Base-by-base conservation (phyloP, 2,329 filamentous ascomycete species). In the Phaeosphaeriaceae sp. region DNA sequence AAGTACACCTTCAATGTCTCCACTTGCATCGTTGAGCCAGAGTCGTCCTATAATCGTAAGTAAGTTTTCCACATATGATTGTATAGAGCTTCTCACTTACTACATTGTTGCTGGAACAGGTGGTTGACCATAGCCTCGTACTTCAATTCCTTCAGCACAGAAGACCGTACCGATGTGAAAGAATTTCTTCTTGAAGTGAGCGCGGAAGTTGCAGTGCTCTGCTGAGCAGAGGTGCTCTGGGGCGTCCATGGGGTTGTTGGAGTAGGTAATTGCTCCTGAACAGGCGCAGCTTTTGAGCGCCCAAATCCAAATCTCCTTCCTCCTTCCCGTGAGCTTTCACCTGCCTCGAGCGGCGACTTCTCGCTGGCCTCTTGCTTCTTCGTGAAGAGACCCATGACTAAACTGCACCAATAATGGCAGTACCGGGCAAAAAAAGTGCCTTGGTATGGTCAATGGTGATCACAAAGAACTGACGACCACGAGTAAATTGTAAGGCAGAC, bases 121-220 rank as follows among this genome's bases (percentile, higher is more conserved):
- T 92, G 92, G 78, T 91, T 93, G 60, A 91, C 90, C 90, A 93
- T 93, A 60, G 93, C 89, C 76, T 93, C 91, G 71, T 92, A 89
- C 77, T 90, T 91, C 77, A 92, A 90, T 62, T 91, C 89, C 59
- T 91, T 89, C 60, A 68, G 63, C 11, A 67, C 55, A 2, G 55
- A 48, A 4, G 61, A 64, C 24, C 58, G 59, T 49, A 55, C 42
- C 22, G 66, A 55, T 42, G 58, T 58, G 42, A 65, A 57, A 11
- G 68, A 71, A 44, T 64, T 67, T 43, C 66, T 61, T 50, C 63
- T 59, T 44, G 68, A 69, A 11, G 59, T 64, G 48, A 52, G 47
- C 9, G 58, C 56, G 23, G 63, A 63, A 19, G 62, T 67, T 28
- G 35, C 49, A 17, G 48, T 53, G 32, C 61, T 64, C 32, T 46